A percentile compares a stretch with the other conserved stretches of the same genome.
Conservation (phyloP, 805 yeast genomes). For the Starmerella bombi region DNA sequence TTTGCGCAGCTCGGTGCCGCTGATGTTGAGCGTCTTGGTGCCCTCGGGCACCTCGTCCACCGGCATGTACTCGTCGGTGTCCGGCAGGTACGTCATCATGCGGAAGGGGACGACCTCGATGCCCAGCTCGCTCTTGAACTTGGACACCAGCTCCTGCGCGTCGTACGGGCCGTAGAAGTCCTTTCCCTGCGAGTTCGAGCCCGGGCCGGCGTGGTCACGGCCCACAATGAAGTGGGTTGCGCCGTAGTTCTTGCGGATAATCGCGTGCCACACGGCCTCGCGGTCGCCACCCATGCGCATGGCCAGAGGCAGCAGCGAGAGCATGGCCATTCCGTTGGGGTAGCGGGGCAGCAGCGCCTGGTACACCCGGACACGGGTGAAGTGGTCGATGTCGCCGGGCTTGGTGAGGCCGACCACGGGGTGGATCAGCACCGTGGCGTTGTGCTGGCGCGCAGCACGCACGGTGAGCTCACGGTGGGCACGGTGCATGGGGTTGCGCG, state of each 20-base stretch:
- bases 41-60: conserved; percentile 77
- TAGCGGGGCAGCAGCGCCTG: conserved; percentile 82
- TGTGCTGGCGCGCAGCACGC: conserved; percentile 87
- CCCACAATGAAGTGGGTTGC: conserved; percentile 96
- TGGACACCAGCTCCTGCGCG: conserved; percentile 78
- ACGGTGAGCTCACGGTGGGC: conserved; percentile 95
- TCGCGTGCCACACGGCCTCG: conserved; percentile 97
- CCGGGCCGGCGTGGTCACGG: conserved; percentile 98
- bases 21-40: conserved; percentile 72
- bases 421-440: conserved; percentile 78
- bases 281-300: conserved; percentile 99
- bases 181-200: conserved; percentile 71
- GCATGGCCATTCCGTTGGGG: conserved; percentile 86
- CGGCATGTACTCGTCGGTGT: conserved; percentile 88
- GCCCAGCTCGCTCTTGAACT: conserved; percentile 61
- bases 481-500: conserved; percentile 97
- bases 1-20: conserved; percentile 89
- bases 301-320: conserved; percentile 81
- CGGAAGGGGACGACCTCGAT: conserved; percentile 91
- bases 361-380: conserved; percentile 91
- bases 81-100: conserved; percentile 93
- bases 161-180: conserved; percentile 96
- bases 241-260: conserved; percentile 90
- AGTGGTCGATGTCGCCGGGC: conserved; percentile 97
- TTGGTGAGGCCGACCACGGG: conserved; percentile 95